Percentiles rank a stretch among this genome's conserved stretches.
Evolutionary conservation across 2,329 filamentous ascomycete genomes (phyloP).

Genomic region (Botrytis paeoniae): DNA sequence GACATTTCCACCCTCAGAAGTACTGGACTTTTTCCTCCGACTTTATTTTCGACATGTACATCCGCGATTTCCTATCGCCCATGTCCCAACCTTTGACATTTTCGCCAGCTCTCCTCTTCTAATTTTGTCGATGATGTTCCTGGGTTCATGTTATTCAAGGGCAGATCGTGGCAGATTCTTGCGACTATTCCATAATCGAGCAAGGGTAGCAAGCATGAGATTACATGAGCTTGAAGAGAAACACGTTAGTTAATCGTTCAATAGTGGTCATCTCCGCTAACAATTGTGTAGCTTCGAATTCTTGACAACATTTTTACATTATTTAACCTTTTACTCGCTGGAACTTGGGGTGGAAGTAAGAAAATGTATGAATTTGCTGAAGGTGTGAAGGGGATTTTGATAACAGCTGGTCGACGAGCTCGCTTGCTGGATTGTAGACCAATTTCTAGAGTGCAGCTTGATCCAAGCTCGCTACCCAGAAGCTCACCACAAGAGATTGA

Average conservation of each 20-base stretch:
- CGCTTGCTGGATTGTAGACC: conserved; percentile 34
- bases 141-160: conserved; percentile 34
- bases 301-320: conserved; percentile 34
- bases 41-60: conserved; percentile 34
- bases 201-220: conserved; percentile 26
- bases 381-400: conserved; percentile 31
- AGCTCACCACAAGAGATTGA: conserved; percentile 25
- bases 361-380: conserved; percentile 35
- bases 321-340: conserved; percentile 33
- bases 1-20: conserved; percentile 33
- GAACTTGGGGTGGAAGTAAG: conserved; percentile 35
- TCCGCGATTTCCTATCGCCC: conserved; percentile 32
- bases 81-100: conserved; percentile 34
- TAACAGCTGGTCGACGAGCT: conserved; percentile 31
- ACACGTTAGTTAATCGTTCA: conserved; percentile 25
- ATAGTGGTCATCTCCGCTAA: conserved; percentile 17
- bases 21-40: conserved; percentile 34
- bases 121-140: conserved; percentile 35
- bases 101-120: conserved; percentile 31
- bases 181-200: conserved; percentile 33
- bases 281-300: conserved; percentile 25
- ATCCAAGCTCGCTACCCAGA: conserved; percentile 24
- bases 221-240: conserved; percentile 31
- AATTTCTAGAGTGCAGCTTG: conserved; percentile 23
- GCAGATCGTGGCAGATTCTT: conserved; percentile 33